Percentiles rank a stretch among this genome's conserved stretches.
phyloP scores from a whole-genome alignment of 192 early-diverging fungal species.

The Backusella macrospora region DNA sequence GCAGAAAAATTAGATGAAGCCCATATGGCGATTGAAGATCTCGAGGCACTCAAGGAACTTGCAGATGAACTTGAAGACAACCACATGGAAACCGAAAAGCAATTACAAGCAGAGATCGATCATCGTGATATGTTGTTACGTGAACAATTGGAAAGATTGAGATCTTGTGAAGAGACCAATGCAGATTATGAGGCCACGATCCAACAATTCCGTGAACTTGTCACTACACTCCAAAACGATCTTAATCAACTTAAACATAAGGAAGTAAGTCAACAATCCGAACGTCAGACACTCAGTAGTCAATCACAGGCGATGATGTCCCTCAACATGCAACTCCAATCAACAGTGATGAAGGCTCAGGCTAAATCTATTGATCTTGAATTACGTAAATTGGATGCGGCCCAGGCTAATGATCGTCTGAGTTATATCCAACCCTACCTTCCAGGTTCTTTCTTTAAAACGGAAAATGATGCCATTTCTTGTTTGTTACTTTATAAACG shows the following conservation, averaged over 20 bases:
- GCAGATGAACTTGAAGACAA: slow-evolving; percentile 93
- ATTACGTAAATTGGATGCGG: slow-evolving; percentile 81
- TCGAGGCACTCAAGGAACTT: slow-evolving; percentile 87
- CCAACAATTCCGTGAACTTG: slow-evolving; percentile 85
- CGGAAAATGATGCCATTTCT: slow-evolving; percentile 76
- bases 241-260: slow-evolving; percentile 68
- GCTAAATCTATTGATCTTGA: slow-evolving; percentile 92
- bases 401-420: slow-evolving; percentile 78
- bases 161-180: slow-evolving; percentile 74
- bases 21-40: slow-evolving; percentile 75
- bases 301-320: slow-evolving; percentile 81
- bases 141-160: slow-evolving; percentile 61
- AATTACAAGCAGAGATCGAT: slow-evolving; percentile 82
- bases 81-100: slow-evolving; percentile 85
- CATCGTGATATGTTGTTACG: slow-evolving; percentile 69
- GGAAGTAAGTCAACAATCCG: slow-evolving; percentile 59
- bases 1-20: slow-evolving; percentile 80
- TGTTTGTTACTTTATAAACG: slow-evolving; percentile 79
- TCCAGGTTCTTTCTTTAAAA: slow-evolving; percentile 80
- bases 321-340: slow-evolving; percentile 79
- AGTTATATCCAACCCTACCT: slow-evolving; percentile 69
- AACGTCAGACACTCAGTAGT: slow-evolving; percentile 57
- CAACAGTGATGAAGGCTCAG: slow-evolving; percentile 79
- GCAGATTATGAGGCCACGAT: slow-evolving; percentile 88
- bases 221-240: slow-evolving; percentile 74